Base-by-base conservation (phyloP, 1,284 basidiomycete genomes). In the Pterulicium gracile region DNA sequence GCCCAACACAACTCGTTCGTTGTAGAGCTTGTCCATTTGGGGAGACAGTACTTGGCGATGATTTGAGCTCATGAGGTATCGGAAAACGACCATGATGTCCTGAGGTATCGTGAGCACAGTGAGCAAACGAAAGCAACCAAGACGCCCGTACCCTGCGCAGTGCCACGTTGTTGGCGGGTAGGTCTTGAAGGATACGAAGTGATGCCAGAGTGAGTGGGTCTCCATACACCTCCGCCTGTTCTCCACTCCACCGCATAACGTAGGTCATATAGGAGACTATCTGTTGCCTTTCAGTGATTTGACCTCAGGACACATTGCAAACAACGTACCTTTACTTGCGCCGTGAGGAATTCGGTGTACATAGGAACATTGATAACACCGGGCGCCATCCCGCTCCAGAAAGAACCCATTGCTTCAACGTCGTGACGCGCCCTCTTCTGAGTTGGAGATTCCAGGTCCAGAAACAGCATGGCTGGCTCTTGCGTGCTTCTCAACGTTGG, bases 251-350 rank as follows among this genome's bases (percentile, higher is more conserved):
- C 45, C 93, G 78, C 51, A 95, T 76, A 20, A 96, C 82, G 66
- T 93, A 98, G 1, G 93, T 90, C 41, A 97, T 70, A 61, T 93
- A 97, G 3, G 92, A 94, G 62, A 98, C 80, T 54, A 91, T 86
- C 89, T 93, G 52, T 24, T 47, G 41, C 35, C 51, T 48, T 52
- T 19, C 34, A 23, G 32, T 49, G 24, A 12, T 34, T 35, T 3
- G 21, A 44, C 18, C 22, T 19, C 3, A 49, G 10, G n/a, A 15
- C 39, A 42, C 24, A 44, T 24, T 44, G 2, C 48, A 49, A 46
- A 18, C 43, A 19, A 45, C 56, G 42, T 52, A 87, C 90, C 75
- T 94, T 98, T 59, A 96, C 88, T 63, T 99, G 95, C 0, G 92
- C 88, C 47, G 81, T 81, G 53, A 97, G 81, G 55, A 98, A 85